Percentiles rank a stretch among this genome's conserved stretches.
Conservation (phyloP, 1,139 yeast genomes). For the Schwanniomyces etchellsii region DNA sequence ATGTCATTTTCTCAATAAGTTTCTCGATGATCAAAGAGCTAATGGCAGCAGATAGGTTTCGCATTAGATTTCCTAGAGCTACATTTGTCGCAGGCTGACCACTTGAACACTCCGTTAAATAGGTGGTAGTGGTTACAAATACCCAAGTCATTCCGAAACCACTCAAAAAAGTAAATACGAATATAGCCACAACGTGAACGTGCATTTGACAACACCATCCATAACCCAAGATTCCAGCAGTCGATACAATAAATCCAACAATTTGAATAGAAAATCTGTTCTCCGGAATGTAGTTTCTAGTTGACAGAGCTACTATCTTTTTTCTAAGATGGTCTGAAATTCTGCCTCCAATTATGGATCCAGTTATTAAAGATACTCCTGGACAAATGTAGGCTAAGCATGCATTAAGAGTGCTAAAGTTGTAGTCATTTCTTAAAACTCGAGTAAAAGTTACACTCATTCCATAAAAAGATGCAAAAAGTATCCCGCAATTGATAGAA, state of each 20-base stretch:
- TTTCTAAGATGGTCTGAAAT: constrained; percentile 37
- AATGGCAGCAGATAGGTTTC: constrained; percentile 54
- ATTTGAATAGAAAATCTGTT: constrained; percentile 41
- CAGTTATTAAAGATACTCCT: constrained; percentile 44
- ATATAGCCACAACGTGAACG: constrained; percentile 38
- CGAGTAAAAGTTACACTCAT: constrained; percentile 47
- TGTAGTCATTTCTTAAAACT: constrained; percentile 31
- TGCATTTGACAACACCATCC: constrained; percentile 49
- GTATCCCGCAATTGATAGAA: constrained; percentile 44
- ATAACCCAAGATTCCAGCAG: constrained; percentile 45
- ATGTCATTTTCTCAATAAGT: constrained; percentile 40
- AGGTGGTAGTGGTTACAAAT: constrained; percentile 52
- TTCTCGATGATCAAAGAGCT: constrained; percentile 44
- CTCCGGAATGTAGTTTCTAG: constrained; percentile 36
- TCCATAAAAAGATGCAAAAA: constrained; percentile 54
- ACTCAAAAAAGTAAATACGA: constrained; percentile 38
- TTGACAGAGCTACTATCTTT: constrained; percentile 17
- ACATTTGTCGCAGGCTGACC: constrained; percentile 52
- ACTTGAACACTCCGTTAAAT: constrained; percentile 47
- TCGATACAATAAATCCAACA: constrained; percentile 39
- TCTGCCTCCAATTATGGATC: constrained; percentile 48
- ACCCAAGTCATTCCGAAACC: constrained; percentile 60
- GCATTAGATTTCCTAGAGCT: constrained; percentile 49
- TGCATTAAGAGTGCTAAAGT: constrained; percentile 27
- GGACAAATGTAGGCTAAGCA: constrained; percentile 52